Evolutionary conservation across 306 rosid species (phyloP), one percentile per base, ranked within the genome.

Genomic region (Sphenostylis stenocarpa): DNA sequence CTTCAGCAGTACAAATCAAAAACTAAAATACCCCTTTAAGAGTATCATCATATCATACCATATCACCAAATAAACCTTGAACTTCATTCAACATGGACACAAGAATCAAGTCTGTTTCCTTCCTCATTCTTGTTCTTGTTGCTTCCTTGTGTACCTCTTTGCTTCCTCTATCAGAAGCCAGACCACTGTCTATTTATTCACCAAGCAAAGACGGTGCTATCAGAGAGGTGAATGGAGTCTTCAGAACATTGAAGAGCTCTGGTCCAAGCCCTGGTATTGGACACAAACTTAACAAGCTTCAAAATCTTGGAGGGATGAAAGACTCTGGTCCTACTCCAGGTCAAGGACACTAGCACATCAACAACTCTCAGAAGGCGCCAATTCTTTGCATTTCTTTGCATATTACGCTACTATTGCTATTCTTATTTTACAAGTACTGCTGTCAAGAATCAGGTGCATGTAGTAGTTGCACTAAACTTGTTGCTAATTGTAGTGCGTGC

Each of bases 221-320:
- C 4, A 71, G 23, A 67, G 82, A 7, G 58, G 67, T 33, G 10
- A 60, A 60, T 29, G 43, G 67, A 31, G 67, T 60, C 6, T 60
- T 60, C 67, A 60, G 67, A 16, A 29, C 67, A 60, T 60, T 60
- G 7, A 85, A 83, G 73, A 0, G 66, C 39, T 82, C 84, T 56
- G 94, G 90, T 44, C 90, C 91, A 28, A 28, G 80, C 61, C 72
- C 86, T 26, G 91, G 90, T 23, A 45, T 7, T 31, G 93, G 89
- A 2, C 89, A 89, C 73, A 3, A 1, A 8, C 14, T 49, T 10
- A 10, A 44, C 31, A 56, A 19, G 15, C 10, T 41, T 61, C 71
- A 62, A 74, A 20, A n/a, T 6, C 15, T 52, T 21, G 62, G 39
- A 53, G 77, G 6, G 31, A 66, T 14, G 0, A 78, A 72, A 28